Percentiles rank a stretch among this genome's conserved stretches.
phyloP scores from a whole-genome alignment of 2,329 filamentous ascomycete genomes.

The Botrytis porri region DNA sequence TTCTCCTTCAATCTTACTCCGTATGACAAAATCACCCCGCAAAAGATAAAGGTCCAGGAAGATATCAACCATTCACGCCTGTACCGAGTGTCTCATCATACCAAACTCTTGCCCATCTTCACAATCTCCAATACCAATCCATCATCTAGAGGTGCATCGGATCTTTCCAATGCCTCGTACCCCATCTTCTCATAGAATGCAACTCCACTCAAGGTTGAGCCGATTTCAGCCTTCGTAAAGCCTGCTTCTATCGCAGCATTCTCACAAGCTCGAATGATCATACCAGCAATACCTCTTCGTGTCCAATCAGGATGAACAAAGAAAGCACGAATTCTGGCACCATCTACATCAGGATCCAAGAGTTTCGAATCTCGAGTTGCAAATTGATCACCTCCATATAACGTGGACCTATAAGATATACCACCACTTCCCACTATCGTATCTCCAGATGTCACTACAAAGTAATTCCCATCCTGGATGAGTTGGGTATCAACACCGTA shows the following conservation, averaged over 20 bases:
- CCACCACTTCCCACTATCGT: constrained; percentile 23
- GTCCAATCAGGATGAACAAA: constrained; percentile 26
- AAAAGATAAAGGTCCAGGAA: not conserved
- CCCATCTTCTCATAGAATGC: constrained; percentile 25
- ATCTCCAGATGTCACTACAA: constrained; percentile 16
- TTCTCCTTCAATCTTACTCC: not conserved
- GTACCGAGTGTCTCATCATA: not conserved
- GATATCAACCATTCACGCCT: not conserved
- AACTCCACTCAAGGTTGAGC: constrained; percentile 23
- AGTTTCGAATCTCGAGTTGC: constrained; percentile 19
- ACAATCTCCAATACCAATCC: constrained; percentile 24
- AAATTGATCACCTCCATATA: constrained; percentile 27
- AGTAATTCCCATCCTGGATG: constrained; percentile 25
- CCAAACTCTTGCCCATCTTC: constrained; percentile 25
- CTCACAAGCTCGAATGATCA: constrained; percentile 23
- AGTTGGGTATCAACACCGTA: constrained; percentile 26
- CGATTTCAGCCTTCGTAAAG: constrained; percentile 25
- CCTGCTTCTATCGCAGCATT: constrained; percentile 21
- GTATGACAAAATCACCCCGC: not conserved
- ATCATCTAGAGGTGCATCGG: constrained; percentile 20
- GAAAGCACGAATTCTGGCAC: constrained; percentile 26
- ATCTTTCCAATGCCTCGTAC: constrained; percentile 21
- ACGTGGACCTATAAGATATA: constrained; percentile 24
- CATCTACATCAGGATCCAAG: constrained; percentile 21
- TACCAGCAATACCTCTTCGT: constrained; percentile 20